phyloP scores from a whole-genome alignment of 306 rosid genomes.

The Prunus padus region DNA sequence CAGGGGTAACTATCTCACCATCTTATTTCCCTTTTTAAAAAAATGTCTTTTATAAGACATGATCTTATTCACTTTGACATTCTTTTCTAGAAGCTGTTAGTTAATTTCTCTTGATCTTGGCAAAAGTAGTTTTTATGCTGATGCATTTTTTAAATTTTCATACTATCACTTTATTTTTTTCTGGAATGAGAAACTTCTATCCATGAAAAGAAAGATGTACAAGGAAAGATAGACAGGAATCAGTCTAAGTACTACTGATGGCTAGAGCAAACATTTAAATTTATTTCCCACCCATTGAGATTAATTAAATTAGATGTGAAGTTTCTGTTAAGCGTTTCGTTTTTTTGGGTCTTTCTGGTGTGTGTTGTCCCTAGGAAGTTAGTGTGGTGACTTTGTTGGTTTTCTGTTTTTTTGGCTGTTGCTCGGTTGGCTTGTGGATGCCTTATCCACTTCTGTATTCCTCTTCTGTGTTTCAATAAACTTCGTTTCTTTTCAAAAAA shows the following conservation, averaged over 20 bases:
- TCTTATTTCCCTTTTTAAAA: background rate
- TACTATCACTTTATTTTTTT: background rate
- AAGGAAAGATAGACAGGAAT: background rate
- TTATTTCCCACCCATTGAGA: background rate
- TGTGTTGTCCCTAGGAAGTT: too few relatives aligned
- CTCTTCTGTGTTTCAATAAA: too few relatives aligned
- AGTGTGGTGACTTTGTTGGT: too few relatives aligned
- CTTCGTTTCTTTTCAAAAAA: too few relatives aligned
- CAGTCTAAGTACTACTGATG: background rate
- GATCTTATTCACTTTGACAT: too few relatives aligned
- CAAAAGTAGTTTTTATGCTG: background rate
- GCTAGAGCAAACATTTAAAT: background rate
- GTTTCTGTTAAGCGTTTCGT: too few relatives aligned
- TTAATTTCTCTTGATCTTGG: background rate
- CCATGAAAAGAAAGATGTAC: background rate
- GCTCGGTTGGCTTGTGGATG: too few relatives aligned
- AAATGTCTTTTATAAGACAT: background rate
- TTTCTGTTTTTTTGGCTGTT: too few relatives aligned
- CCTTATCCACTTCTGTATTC: too few relatives aligned
- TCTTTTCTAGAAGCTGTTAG: background rate
- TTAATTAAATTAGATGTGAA: too few relatives aligned
- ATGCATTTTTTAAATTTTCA: background rate
- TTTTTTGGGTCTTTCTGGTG: too few relatives aligned
- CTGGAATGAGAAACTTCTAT: background rate
- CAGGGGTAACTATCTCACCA: constrained; percentile 60